Evolutionary conservation across 148 eudicot genomes (phyloP).

Genomic region (Linanthus parryae): DNA sequence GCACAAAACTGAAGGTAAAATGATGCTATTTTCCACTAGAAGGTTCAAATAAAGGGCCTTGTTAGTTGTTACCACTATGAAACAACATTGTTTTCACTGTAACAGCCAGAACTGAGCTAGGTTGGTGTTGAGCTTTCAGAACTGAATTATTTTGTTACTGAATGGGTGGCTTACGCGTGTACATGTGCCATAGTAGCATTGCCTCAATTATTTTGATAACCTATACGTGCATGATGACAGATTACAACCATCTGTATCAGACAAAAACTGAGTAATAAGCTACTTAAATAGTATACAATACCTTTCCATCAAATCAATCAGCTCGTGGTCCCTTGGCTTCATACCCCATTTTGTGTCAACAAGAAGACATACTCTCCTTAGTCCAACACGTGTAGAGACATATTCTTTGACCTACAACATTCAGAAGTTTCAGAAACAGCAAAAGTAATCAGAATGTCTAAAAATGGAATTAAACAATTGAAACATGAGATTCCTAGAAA

Average conservation of each 20-base stretch:
- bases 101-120: too few relatives aligned
- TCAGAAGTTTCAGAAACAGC: background rate
- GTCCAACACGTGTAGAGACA: conserved; percentile 74
- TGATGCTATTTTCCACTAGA: too few relatives aligned
- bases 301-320: conserved; percentile 96
- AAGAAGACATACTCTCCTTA: conserved; percentile 84
- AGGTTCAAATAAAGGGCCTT: too few relatives aligned
- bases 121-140: too few relatives aligned
- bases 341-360: conserved; percentile 98
- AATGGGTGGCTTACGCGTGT: background rate
- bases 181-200: background rate
- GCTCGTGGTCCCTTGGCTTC: conserved; percentile 90
- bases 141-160: too few relatives aligned
- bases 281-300: too few relatives aligned
- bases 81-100: too few relatives aligned
- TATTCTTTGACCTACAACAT: conserved; percentile 83
- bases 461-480: too few relatives aligned
- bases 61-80: too few relatives aligned
- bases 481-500: too few relatives aligned
- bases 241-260: background rate
- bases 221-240: background rate
- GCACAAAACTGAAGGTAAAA: too few relatives aligned
- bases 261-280: conserved; percentile 5
- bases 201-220: background rate
- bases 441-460: conserved; percentile 1